A percentile compares a stretch with the other conserved stretches of the same genome.
Evolutionary conservation across 2,329 filamentous ascomycete species (phyloP).

Genomic region (Madurella fahalii): DNA sequence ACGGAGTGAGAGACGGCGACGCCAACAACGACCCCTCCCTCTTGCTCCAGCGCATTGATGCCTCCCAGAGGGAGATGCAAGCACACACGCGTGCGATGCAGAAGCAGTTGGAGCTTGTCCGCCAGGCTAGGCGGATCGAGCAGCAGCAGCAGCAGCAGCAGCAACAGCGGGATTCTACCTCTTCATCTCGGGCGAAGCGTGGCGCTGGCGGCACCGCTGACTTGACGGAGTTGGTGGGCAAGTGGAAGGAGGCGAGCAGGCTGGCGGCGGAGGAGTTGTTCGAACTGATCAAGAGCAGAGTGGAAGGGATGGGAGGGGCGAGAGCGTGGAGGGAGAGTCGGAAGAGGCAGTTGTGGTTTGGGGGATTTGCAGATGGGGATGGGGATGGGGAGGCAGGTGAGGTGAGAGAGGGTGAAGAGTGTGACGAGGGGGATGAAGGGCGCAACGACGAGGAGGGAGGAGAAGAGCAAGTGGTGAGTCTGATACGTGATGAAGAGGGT

Average conservation of each 20-base stretch:
- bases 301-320: conserved; percentile 45
- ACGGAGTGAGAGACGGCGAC: not conserved
- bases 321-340: conserved; percentile 29
- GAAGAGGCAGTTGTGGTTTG: conserved; percentile 19
- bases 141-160: conserved; percentile 1
- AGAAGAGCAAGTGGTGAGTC: conserved; percentile 11
- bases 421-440: conserved; percentile 1
- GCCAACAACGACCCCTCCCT: too few species aligned
- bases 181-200: not conserved
- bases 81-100: conserved; percentile 20
- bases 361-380: conserved; percentile 3
- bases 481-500: not conserved
- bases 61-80: conserved; percentile 9
- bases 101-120: conserved; percentile 31
- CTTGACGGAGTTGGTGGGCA: conserved; percentile 50
- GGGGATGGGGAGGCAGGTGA: conserved; percentile 2
- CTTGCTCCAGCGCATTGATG: conserved; percentile 18
- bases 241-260: conserved; percentile 59
- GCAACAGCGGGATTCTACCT: not conserved
- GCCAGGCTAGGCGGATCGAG: conserved; percentile 51
- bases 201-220: conserved; percentile 42
- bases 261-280: conserved; percentile 66
- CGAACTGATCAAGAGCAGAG: conserved; percentile 49
- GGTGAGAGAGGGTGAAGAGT: not conserved
- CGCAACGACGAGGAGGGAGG: not conserved